phyloP scores from a whole-genome alignment of 2,329 filamentous ascomycete genomes.

The Diaporthe vaccinii region DNA sequence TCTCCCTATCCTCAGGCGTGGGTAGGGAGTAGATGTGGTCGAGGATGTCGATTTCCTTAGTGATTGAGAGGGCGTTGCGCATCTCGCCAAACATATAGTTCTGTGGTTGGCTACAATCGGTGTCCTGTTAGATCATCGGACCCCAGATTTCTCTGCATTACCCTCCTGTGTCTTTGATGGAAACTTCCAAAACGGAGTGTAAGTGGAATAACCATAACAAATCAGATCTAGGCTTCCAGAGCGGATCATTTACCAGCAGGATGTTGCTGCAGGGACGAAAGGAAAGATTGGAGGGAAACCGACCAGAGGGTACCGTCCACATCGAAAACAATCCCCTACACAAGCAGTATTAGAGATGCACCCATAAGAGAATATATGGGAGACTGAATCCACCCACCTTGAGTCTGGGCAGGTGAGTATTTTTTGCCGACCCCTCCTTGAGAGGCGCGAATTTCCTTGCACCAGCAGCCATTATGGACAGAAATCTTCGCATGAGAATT shows the following conservation, averaged over 20 bases:
- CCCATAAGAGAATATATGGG: no score
- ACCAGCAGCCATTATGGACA: slow-evolving; percentile 58
- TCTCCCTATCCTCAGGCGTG: slow-evolving; percentile 65
- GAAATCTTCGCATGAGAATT: slow-evolving; percentile 50
- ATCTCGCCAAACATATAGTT: slow-evolving; percentile 97
- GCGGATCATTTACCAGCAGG: not conserved
- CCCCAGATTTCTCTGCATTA: rapidly evolving
- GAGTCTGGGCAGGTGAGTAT: slow-evolving; percentile 59
- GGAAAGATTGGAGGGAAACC: slow-evolving; percentile 51
- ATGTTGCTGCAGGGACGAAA: not conserved
- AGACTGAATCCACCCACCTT: slow-evolving; percentile 28
- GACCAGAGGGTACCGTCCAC: slow-evolving; percentile 96
- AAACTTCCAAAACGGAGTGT: no score
- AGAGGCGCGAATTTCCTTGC: slow-evolving; percentile 70
- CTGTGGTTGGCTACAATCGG: slow-evolving; percentile 78
- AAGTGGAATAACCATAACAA: not conserved
- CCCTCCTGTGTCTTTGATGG: rapidly evolving
- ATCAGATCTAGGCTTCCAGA: not conserved
- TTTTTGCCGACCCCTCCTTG: slow-evolving; percentile 51
- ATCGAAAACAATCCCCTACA: slow-evolving; percentile 82
- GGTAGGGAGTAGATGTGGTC: slow-evolving; percentile 86
- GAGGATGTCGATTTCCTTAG: slow-evolving; percentile 84
- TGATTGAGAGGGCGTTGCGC: slow-evolving; percentile 80
- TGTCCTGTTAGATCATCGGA: not conserved
- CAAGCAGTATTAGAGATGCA: slow-evolving; percentile 22